phyloP scores from a whole-genome alignment of 2,329 filamentous ascomycete species.

The Calonectria hawksworthii region DNA sequence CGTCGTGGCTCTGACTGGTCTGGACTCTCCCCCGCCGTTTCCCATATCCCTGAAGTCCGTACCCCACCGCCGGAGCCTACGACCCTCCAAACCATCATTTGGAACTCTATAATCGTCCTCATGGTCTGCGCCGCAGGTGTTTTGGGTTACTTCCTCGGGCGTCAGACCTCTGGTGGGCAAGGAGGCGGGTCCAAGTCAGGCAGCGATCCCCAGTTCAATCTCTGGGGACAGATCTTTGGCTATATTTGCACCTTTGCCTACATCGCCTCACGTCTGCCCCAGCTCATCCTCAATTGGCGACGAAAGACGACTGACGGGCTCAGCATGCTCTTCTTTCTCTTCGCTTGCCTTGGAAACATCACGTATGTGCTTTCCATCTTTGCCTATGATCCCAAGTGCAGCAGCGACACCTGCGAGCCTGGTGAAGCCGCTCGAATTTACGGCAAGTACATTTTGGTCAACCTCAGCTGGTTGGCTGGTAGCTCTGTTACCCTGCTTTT shows the following conservation, averaged over 20 bases:
- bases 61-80: constrained; percentile 64
- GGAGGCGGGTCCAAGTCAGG: constrained; percentile 56
- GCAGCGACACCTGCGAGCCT: constrained; percentile 65
- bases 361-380: constrained; percentile 95
- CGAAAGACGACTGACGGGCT: constrained; percentile 95
- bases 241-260: constrained; percentile 93
- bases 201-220: constrained; percentile 75
- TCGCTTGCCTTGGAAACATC: constrained; percentile 94
- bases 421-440: constrained; percentile 80
- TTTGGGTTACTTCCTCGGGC: constrained; percentile 84
- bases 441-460: constrained; percentile 86
- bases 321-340: constrained; percentile 94
- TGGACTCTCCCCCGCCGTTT: constrained; percentile 84
- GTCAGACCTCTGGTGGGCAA: constrained; percentile 54
- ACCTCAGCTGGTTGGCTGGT: constrained; percentile 90
- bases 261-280: constrained; percentile 89
- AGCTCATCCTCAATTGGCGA: constrained; percentile 91
- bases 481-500: constrained; percentile 89
- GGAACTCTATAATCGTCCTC: constrained; percentile 82
- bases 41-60: constrained; percentile 71
- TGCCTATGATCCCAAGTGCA: constrained; percentile 85
- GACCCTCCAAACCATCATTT: constrained; percentile 70
- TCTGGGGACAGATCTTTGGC: constrained; percentile 90
- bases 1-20: constrained; percentile 70
- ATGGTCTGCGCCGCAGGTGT: constrained; percentile 89